phyloP scores from a whole-genome alignment of 2,329 filamentous ascomycete species.

The Aspergillus fijiensis region DNA sequence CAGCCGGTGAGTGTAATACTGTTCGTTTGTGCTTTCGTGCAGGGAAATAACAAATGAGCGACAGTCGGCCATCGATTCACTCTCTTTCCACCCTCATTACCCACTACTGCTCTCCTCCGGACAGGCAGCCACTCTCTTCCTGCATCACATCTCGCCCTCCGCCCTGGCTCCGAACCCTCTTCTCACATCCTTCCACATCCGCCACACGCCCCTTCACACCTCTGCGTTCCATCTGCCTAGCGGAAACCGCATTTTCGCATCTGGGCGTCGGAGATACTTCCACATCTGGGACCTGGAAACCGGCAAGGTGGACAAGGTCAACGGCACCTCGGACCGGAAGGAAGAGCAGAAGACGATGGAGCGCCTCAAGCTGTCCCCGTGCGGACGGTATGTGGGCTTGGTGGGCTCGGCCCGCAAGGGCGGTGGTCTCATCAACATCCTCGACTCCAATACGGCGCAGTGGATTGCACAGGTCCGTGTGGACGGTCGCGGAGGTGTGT shows the following conservation, averaged over 20 bases:
- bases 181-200: slow-evolving; percentile 84
- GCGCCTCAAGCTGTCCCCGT: slow-evolving; percentile 80
- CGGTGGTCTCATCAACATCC: slow-evolving; percentile 81
- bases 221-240: slow-evolving; percentile 73
- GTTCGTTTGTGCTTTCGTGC: neutral
- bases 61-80: slow-evolving; percentile 70
- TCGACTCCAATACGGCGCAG: slow-evolving; percentile 77
- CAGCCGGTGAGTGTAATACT: slow-evolving; percentile 58
- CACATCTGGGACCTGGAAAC: slow-evolving; percentile 88
- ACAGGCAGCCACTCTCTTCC: slow-evolving; percentile 76
- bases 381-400: slow-evolving; percentile 81
- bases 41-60: neutral
- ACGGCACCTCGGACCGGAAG: slow-evolving; percentile 65
- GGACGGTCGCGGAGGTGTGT: slow-evolving; percentile 77
- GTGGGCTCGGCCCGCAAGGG: slow-evolving; percentile 78
- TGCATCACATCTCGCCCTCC: slow-evolving; percentile 82
- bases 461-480: slow-evolving; percentile 83
- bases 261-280: slow-evolving; percentile 85
- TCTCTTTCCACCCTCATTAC: slow-evolving; percentile 85
- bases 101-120: slow-evolving; percentile 89
- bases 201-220: slow-evolving; percentile 77
- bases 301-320: slow-evolving; percentile 79
- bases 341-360: slow-evolving; percentile 91
- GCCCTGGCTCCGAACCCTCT: slow-evolving; percentile 81
- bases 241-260: slow-evolving; percentile 81